Base-by-base conservation (phyloP, 1,139 yeast species). In the Taphrina deformans region DNA sequence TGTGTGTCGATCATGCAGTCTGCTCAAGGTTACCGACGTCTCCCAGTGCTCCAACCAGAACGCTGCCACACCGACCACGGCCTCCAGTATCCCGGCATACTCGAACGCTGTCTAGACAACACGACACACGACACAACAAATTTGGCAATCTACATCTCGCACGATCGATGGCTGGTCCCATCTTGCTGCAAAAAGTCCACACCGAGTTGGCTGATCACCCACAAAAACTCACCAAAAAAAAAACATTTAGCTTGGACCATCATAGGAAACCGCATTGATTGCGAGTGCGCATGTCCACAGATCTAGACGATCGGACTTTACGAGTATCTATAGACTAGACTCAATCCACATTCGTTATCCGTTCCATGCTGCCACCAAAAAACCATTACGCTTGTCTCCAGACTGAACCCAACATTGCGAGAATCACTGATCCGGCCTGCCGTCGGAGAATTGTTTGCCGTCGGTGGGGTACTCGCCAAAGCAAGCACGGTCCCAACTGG, bases 401-500 rank as follows among this genome's bases (percentile, higher is more conserved):
- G n/a, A n/a, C n/a, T n/a, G n/a, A n/a, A n/a, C n/a, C n/a, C n/a
- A n/a, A n/a, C n/a, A n/a, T n/a, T 29, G 33, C 10, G 33, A 29
- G 6, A 10, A 38, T 18, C 16, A 48, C 35, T 51, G 44, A 18
- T 51, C 44, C 18, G 55, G 55, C 5, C 44, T 12, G n/a, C 58
- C 58, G 38, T 53, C 58, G 29, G 48, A 26, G 33, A 38, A 53
- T 14, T 53, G 26, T 46, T 10, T 35, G 23, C 58, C 58, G 24
- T 53, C 58, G 38, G 46, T 53, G 12, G 55, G 50, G 27, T 48
- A 38, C n/a, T 52, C 60, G 16, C 26, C 60, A 23, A 27, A 52
- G 24, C 65, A 61, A 6, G 60, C 60, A 41, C 23, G 38, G 31
- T 61, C 24, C 59, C 59, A 61, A 31, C 35, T 35, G 4, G 65